Percentiles rank a stretch among this genome's conserved stretches.
These are phyloP conservation scores for Trichosporon coremiiforme DNA, from an alignment of 1,284 basidiomycete species.

Conservation along the genomic window DNA sequence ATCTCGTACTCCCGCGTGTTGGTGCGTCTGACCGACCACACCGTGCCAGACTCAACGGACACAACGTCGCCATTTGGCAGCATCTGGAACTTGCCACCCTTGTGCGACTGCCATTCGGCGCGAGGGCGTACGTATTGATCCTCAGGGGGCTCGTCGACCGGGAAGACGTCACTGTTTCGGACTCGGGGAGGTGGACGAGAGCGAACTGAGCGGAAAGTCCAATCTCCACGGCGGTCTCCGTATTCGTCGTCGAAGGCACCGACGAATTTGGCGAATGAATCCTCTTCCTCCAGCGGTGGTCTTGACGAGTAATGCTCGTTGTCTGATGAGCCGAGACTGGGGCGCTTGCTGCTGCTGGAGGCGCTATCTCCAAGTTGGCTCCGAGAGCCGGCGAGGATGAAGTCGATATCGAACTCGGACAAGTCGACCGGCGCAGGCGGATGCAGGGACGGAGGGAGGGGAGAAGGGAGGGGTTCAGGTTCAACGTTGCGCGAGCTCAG, in stretches of 20 bases:
- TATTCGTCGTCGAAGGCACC: conserved; percentile 58
- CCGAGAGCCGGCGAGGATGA: conserved; percentile 56
- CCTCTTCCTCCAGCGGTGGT: conserved; percentile 48
- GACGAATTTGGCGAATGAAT: conserved; percentile 58
- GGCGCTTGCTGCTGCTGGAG: conserved; percentile 15
- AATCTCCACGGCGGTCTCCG: conserved; percentile 56
- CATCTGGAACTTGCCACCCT: conserved; percentile 51
- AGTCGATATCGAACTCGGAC: conserved; percentile 59
- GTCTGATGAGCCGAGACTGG: background rate
- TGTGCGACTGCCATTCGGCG: conserved; percentile 51
- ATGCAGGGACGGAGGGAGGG: conserved; percentile 53
- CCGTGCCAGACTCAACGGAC: conserved; percentile 41
- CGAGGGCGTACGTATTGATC: conserved; percentile 27
- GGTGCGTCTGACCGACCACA: conserved; percentile 44
- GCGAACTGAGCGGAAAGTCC: conserved; percentile 54
- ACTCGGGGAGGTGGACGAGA: background rate
- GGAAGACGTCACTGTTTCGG: conserved; percentile 12
- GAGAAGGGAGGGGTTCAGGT: conserved; percentile 54
- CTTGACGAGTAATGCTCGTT: background rate
- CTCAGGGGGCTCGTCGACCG: conserved; percentile 16
- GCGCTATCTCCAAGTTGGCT: conserved; percentile 45
- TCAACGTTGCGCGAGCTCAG: conserved; percentile 51
- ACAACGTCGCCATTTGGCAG: conserved; percentile 48
- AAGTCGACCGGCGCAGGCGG: conserved; percentile 56
- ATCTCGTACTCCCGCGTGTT: conserved; percentile 51